Conservation (phyloP, 2,329 filamentous ascomycete genomes). For the Botrytis aclada region DNA sequence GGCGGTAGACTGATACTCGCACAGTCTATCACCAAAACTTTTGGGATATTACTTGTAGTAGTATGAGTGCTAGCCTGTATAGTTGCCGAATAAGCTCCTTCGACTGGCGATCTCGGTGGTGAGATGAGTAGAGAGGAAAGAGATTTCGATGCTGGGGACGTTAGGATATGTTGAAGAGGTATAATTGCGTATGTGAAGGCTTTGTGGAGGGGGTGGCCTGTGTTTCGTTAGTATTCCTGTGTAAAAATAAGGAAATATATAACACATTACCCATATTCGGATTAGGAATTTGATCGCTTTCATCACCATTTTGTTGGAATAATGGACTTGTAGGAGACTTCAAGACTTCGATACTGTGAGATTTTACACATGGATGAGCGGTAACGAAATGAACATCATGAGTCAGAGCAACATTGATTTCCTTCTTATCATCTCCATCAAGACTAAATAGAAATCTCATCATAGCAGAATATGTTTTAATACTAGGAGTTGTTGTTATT, state of each 20-base stretch:
- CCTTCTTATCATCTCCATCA: slow-evolving; percentile 28
- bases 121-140: slow-evolving; percentile 31
- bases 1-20: slow-evolving; percentile 39
- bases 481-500: slow-evolving; percentile 21
- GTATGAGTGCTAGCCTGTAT: slow-evolving; percentile 36
- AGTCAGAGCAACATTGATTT: slow-evolving; percentile 42
- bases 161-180: slow-evolving; percentile 55
- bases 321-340: slow-evolving; percentile 59
- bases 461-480: slow-evolving; percentile 36
- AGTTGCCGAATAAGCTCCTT: slow-evolving; percentile 16
- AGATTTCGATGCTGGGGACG: slow-evolving; percentile 22
- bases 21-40: slow-evolving; percentile 61
- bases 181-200: slow-evolving; percentile 59
- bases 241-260: not conserved
- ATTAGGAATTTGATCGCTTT: slow-evolving; percentile 6
- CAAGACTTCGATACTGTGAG: slow-evolving; percentile 54
- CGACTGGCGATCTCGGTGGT: slow-evolving; percentile 33
- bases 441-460: slow-evolving; percentile 32
- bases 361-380: slow-evolving; percentile 61
- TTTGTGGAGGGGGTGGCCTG: slow-evolving; percentile 62
- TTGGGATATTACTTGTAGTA: slow-evolving; percentile 38
- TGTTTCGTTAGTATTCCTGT: not conserved
- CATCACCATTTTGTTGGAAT: slow-evolving; percentile 46
- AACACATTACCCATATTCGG: slow-evolving; percentile 8
- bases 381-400: slow-evolving; percentile 65